phyloP scores from a whole-genome alignment of 176 grass and related monocot genomes.

The Panicum miliaceum region DNA sequence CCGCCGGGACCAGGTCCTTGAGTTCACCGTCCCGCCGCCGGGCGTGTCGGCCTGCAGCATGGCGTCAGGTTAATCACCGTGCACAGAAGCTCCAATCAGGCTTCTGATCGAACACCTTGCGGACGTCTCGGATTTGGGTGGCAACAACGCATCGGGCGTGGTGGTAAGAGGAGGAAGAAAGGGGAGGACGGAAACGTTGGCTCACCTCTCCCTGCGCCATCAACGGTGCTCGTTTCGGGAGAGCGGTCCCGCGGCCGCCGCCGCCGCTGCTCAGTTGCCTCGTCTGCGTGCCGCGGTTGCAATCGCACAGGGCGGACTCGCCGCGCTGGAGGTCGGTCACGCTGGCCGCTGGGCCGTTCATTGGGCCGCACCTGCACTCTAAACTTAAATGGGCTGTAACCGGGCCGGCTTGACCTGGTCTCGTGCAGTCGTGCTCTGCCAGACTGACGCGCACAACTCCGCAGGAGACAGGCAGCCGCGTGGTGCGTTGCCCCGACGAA shows the following conservation, averaged over 20 bases:
- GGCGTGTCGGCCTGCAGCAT: conserved; percentile 14
- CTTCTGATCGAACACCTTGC: conserved; percentile 32
- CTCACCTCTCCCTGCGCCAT: conserved; percentile 39
- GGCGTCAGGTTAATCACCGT: background rate
- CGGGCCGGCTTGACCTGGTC: too few relatives aligned
- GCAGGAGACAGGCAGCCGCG: too few relatives aligned
- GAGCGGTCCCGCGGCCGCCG: background rate
- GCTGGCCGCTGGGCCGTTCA: too few relatives aligned
- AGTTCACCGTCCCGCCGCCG: conserved; percentile 39
- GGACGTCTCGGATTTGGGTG: background rate
- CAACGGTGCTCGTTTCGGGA: background rate
- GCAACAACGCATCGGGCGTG: fast-evolving
- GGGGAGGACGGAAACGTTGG: too few relatives aligned
- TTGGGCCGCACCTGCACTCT: too few relatives aligned
- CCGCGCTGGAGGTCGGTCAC: too few relatives aligned
- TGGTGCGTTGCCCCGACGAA: too few relatives aligned
- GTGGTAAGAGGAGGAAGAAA: background rate
- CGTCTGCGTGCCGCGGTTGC: background rate
- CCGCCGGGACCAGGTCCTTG: conserved; percentile 67
- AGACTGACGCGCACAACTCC: too few relatives aligned
- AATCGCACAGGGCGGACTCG: too few relatives aligned
- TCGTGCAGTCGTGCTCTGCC: too few relatives aligned
- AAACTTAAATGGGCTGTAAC: too few relatives aligned
- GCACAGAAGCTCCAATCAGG: background rate
- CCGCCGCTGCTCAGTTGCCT: background rate